phyloP scores from a whole-genome alignment of 768 basidiomycete genomes.

The Agrocybe praecox region DNA sequence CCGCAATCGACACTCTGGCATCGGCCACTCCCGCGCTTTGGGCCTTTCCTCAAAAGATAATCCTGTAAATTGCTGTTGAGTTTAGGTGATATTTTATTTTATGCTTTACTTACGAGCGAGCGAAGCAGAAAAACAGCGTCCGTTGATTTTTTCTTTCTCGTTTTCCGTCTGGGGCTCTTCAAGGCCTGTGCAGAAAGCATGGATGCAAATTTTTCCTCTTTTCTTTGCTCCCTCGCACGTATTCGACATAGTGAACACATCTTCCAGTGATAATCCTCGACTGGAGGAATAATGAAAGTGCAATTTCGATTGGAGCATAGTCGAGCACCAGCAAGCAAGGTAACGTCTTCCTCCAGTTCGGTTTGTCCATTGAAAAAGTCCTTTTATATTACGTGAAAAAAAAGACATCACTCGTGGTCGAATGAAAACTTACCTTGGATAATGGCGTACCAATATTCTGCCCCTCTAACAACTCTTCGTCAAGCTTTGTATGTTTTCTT shows the following conservation, averaged over 20 bases:
- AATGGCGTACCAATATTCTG: slow-evolving; percentile 12
- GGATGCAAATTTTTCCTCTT: background rate
- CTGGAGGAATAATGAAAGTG: slow-evolving; percentile 34
- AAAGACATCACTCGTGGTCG: background rate
- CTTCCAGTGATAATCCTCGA: slow-evolving; percentile 39
- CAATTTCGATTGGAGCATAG: slow-evolving; percentile 38
- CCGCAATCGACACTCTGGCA: slow-evolving; percentile 29
- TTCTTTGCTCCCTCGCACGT: slow-evolving; percentile 18
- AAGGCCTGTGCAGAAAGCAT: background rate
- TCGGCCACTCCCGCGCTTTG: slow-evolving; percentile 10
- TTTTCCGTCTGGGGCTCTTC: background rate
- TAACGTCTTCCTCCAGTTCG: slow-evolving; percentile 5
- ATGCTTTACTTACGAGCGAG: slow-evolving; percentile 1
- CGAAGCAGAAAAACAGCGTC: background rate
- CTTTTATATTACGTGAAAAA: background rate
- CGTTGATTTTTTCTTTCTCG: background rate
- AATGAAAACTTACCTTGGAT: slow-evolving; percentile 1
- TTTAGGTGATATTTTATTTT: background rate
- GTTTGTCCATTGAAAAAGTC: slow-evolving; percentile 3
- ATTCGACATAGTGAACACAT: slow-evolving; percentile 41
- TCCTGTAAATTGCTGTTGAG: background rate
- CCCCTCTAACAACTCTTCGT: slow-evolving; percentile 16
- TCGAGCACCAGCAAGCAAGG: slow-evolving; percentile 33
- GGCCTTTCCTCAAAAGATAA: slow-evolving; percentile 3
- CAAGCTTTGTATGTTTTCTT: slow-evolving; percentile 21